Base-by-base conservation (phyloP, 495 filamentous ascomycete genomes). In the Tuber borchii region DNA sequence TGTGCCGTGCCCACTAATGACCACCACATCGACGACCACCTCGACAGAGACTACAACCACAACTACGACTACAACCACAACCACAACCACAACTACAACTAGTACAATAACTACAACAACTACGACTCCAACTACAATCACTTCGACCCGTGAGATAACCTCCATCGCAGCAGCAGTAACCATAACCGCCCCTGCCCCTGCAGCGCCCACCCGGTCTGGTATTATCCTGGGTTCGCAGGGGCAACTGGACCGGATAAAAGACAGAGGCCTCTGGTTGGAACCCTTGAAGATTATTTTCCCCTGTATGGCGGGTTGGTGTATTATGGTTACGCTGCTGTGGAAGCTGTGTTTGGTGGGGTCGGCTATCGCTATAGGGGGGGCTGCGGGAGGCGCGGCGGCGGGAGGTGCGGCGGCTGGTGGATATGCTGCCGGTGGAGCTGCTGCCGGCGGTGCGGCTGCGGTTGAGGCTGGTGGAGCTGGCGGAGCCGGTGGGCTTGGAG, bases 11-110 rank as follows among this genome's bases (percentile, higher is more conserved):
- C n/a, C 51, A 40, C 65, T 39, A 76, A 78, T 85, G 76, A 75
- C 73, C 81, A 82, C 71, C 77, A 83, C 78, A 82, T n/a, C 34
- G 39, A 71, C 70, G 14, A 71, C 70, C 17, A 71, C 70, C 26
- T 61, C 51, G n/a, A 65, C 56, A 34, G 51, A 26, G 8, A 65
- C 56, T 1, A 65, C 56, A 17, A 65, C 56, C 16, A 65, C 56
- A 2, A 65, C 56, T 3, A 65, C 56, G 2, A 65, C 56, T 7
- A 65, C 56, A 16, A 31, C 56, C 56, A 65, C 26, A 7, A 65
- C 56, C 1, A 65, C 56, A 17, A 65, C 56, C 5, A 34, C 56
- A 1, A 65, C 56, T 14, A 65, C 56, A 7, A 65, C 56, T 26
- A 65, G 56, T 1, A 65, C 56, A 31, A 65, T 34, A 65, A 65